phyloP scores from a whole-genome alignment of 352 stramenopile genomes.

The Globisporangium recalcitrans region DNA sequence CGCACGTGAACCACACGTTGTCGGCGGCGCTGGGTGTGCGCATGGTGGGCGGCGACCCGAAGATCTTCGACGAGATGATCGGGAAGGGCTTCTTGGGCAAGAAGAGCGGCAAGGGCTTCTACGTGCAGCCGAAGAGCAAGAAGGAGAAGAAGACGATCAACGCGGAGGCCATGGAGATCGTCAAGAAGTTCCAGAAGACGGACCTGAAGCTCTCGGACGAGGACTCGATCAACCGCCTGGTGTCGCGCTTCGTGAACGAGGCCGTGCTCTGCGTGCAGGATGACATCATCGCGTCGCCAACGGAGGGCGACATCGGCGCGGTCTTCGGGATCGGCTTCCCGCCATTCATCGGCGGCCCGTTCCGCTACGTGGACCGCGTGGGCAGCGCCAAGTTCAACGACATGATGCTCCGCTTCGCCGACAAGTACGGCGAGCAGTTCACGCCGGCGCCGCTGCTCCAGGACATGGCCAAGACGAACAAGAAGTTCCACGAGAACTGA shows the following conservation, averaged over 20 bases:
- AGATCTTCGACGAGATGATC: conserved; percentile 95
- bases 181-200: conserved; percentile 77
- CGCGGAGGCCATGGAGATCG: conserved; percentile 74
- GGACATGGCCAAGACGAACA: conserved; percentile 95
- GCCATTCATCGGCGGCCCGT: conserved; percentile 96
- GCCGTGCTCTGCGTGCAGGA: conserved; percentile 96
- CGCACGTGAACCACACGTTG: conserved; percentile 92
- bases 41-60: conserved; percentile 91
- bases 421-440: conserved; percentile 96
- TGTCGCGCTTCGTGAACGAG: conserved; percentile 97
- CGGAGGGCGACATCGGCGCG: conserved; percentile 97
- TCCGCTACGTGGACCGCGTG: conserved; percentile 94
- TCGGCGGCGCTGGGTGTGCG: conserved; percentile 93
- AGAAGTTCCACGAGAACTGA: conserved; percentile 95
- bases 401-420: conserved; percentile 94
- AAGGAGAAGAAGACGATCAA: conserved; percentile 91
- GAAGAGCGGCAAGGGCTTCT: conserved; percentile 98
- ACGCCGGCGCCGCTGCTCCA: conserved; percentile 93
- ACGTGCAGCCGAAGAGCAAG: conserved; percentile 90
- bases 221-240: conserved; percentile 90
- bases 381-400: conserved; percentile 93
- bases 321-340: conserved; percentile 99
- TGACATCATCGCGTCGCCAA: conserved; percentile 95
- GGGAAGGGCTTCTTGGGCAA: conserved; percentile 93
- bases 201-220: conserved; percentile 78